Conservation (phyloP, 2,329 filamentous ascomycete genomes). For the Diaporthe batatas region DNA sequence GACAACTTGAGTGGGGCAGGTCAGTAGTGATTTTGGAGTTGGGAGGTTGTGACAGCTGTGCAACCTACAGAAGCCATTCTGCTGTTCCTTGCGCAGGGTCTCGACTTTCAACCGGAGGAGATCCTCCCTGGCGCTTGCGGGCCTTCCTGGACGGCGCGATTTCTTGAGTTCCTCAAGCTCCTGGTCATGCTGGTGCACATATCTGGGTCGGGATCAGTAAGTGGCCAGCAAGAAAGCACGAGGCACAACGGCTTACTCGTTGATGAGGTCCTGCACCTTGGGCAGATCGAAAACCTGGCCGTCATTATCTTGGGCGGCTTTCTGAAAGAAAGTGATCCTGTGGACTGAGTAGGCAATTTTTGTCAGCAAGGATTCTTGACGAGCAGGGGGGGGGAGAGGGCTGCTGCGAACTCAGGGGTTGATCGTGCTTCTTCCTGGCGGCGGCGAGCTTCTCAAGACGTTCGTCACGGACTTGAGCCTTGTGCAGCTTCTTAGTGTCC, state of each 20-base stretch:
- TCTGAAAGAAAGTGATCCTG: conserved; percentile 79
- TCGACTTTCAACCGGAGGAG: conserved; percentile 79
- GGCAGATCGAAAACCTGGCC: conserved; percentile 64
- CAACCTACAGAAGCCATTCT: conserved; percentile 81
- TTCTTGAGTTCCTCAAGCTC: conserved; percentile 76
- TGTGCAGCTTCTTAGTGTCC: conserved; percentile 84
- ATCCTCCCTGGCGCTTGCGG: conserved; percentile 82
- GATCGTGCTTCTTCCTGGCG: conserved; percentile 80
- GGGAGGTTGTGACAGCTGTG: neutral
- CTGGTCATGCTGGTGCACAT: conserved; percentile 77
- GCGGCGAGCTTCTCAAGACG: conserved; percentile 80
- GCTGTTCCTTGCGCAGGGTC: conserved; percentile 82
- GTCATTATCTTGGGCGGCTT: conserved; percentile 67
- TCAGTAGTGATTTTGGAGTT: conserved; percentile 15
- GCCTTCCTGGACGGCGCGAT: conserved; percentile 81
- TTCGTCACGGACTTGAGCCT: conserved; percentile 84
- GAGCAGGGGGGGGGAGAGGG: neutral
- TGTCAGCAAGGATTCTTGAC: conserved; percentile 18
- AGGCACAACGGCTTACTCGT: conserved; percentile 61
- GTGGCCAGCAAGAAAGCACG: neutral
- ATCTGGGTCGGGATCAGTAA: conserved; percentile 59
- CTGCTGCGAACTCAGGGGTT: conserved; percentile 72
- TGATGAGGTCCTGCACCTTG: conserved; percentile 72
- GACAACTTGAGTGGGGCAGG: conserved; percentile 63
- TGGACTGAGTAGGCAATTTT: conserved; percentile 65